Evolutionary conservation across 371 early-diverging fungal genomes (phyloP).

Genomic region (Dinochytrium kinnereticum): DNA sequence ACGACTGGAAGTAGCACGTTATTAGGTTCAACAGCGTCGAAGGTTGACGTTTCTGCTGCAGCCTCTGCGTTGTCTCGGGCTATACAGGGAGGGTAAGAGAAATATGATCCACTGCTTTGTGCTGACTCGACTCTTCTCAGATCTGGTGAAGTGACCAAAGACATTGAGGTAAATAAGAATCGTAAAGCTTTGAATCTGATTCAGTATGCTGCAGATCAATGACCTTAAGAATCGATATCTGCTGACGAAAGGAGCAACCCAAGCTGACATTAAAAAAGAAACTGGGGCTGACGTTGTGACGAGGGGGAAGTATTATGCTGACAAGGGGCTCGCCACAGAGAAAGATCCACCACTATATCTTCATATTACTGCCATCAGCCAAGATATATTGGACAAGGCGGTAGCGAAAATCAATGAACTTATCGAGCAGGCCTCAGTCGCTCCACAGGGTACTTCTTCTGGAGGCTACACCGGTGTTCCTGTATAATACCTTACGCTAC

Average conservation of each 20-base stretch:
- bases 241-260: constrained; percentile 78
- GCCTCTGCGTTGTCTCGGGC: neutral
- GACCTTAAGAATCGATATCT: constrained; percentile 79
- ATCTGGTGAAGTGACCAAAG: constrained; percentile 25
- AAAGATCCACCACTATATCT: constrained; percentile 80
- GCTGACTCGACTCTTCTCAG: too few species aligned
- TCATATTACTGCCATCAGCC: constrained; percentile 69
- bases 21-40: neutral
- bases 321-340: constrained; percentile 70
- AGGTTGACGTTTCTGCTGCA: neutral
- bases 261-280: constrained; percentile 68
- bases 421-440: constrained; percentile 59
- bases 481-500: neutral
- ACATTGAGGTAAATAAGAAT: constrained; percentile 18
- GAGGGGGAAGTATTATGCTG: constrained; percentile 81
- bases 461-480: constrained; percentile 17
- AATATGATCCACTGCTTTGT: too few species aligned
- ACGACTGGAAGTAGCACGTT: neutral
- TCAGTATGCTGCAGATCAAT: constrained; percentile 63
- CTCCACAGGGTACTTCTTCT: constrained; percentile 10
- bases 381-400: constrained; percentile 75
- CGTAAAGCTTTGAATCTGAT: neutral
- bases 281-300: constrained; percentile 82
- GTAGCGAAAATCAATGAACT: constrained; percentile 72
- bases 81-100: constrained; percentile 17